Evolutionary conservation across 108 stramenopile species (phyloP).

Genomic region (Discostella stelligeroides): DNA sequence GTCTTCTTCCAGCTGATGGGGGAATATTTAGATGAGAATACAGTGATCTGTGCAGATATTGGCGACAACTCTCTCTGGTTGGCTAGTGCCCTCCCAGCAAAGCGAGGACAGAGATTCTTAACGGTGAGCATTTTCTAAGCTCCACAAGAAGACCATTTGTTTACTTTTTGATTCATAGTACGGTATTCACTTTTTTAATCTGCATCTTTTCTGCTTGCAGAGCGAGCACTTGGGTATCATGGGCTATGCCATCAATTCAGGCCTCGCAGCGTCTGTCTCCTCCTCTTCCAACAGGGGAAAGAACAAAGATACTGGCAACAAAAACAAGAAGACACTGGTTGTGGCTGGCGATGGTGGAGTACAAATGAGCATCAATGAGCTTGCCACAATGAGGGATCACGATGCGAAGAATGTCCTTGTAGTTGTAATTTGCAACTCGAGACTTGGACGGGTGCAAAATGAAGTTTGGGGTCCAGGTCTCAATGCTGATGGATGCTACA

Average conservation of each 20-base stretch:
- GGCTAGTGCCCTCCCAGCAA: conserved; percentile 30
- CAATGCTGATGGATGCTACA: conserved; percentile 27
- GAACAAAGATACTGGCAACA: too few species aligned
- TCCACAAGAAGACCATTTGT: conserved; percentile 28
- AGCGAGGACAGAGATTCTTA: conserved; percentile 46
- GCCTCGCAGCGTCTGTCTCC: conserved; percentile 29
- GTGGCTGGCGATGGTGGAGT: conserved; percentile 55
- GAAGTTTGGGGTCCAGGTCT: conserved; percentile 28
- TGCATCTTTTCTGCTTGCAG: not conserved
- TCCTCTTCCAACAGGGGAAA: conserved; percentile 7
- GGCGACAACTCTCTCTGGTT: conserved; percentile 43
- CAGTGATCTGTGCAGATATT: conserved; percentile 36
- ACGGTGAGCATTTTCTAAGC: conserved; percentile 13
- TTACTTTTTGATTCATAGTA: conserved; percentile 40
- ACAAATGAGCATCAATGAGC: conserved; percentile 48
- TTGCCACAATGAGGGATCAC: conserved; percentile 30
- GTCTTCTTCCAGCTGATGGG: conserved; percentile 29
- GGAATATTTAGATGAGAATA: conserved; percentile 14
- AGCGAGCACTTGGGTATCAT: conserved; percentile 56
- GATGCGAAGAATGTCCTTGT: conserved; percentile 26
- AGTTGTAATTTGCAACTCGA: conserved; percentile 21
- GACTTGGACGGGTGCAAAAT: conserved; percentile 33
- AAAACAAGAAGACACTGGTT: conserved; percentile 21
- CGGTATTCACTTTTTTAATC: not conserved
- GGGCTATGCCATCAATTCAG: conserved; percentile 53